phyloP scores from a whole-genome alignment of 192 early-diverging fungal genomes.

The Hyaloraphidium curvatum region DNA sequence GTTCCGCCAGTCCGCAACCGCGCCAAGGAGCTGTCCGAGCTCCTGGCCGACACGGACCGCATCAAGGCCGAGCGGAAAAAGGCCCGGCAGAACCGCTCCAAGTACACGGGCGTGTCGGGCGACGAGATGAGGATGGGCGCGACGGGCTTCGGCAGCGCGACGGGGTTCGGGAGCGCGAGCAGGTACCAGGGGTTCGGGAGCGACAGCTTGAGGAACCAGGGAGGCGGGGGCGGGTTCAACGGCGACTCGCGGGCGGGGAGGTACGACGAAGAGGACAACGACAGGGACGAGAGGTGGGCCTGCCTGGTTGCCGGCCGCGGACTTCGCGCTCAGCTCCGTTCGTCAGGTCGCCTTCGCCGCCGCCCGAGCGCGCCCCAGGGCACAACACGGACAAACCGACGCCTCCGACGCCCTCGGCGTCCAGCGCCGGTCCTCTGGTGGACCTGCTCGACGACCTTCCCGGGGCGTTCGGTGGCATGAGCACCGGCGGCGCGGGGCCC shows the following conservation, averaged over 20 bases:
- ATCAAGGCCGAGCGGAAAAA: slow-evolving; percentile 75
- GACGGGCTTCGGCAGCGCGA: slow-evolving; percentile 13
- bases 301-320: too few species aligned
- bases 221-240: slow-evolving; percentile 15
- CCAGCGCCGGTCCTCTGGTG: too few species aligned
- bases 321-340: too few species aligned
- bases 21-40: slow-evolving; percentile 73
- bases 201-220: slow-evolving; percentile 21
- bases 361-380: too few species aligned
- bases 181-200: slow-evolving; percentile 46
- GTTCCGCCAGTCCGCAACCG: slow-evolving; percentile 53
- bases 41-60: slow-evolving; percentile 52
- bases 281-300: slow-evolving; percentile 26
- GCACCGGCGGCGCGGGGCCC: too few species aligned
- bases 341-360: too few species aligned
- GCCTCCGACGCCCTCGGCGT: too few species aligned
- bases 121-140: slow-evolving; percentile 16
- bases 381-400: too few species aligned
- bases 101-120: slow-evolving; percentile 57
- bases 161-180: slow-evolving; percentile 8
- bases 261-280: slow-evolving; percentile 15
- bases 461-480: too few species aligned
- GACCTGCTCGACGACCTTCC: too few species aligned
- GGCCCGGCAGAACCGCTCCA: slow-evolving; percentile 71
- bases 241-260: slow-evolving; percentile 6